Evolutionary conservation across 1,284 basidiomycete genomes (phyloP).

Genomic region (Fomes fomentarius): DNA sequence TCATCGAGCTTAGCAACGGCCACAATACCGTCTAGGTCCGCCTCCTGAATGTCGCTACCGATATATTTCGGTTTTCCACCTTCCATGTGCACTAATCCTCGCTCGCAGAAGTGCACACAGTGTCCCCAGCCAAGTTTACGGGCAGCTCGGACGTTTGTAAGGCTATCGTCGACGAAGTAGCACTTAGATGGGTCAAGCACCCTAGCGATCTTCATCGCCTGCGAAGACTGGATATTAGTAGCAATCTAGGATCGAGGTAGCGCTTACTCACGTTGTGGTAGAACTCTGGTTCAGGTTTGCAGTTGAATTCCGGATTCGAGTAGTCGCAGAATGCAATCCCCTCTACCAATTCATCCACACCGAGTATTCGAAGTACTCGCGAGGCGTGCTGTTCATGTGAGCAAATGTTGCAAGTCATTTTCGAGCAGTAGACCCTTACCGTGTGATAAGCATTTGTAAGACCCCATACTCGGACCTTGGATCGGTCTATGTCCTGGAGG

Average conservation of each 20-base stretch:
- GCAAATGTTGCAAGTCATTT: neutral
- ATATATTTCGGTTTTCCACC: slow-evolving; percentile 61
- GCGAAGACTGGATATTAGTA: slow-evolving; percentile 4
- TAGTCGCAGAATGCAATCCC: slow-evolving; percentile 87
- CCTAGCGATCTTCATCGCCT: slow-evolving; percentile 68
- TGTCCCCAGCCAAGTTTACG: slow-evolving; percentile 67
- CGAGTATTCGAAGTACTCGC: slow-evolving; percentile 77
- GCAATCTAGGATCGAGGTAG: neutral
- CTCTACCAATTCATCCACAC: slow-evolving; percentile 77
- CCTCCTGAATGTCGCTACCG: slow-evolving; percentile 39
- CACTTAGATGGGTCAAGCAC: slow-evolving; percentile 67
- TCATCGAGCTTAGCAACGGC: slow-evolving; percentile 61
- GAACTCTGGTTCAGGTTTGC: slow-evolving; percentile 81
- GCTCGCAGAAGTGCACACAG: slow-evolving; percentile 76
- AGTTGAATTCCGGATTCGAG: slow-evolving; percentile 65
- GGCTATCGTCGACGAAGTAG: slow-evolving; percentile 78
- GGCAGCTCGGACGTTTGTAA: slow-evolving; percentile 68
- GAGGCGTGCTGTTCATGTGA: slow-evolving; percentile 69
- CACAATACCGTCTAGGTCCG: slow-evolving; percentile 45
- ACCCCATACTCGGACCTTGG: slow-evolving; percentile 80
- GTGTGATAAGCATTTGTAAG: slow-evolving; percentile 80
- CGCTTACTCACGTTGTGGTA: slow-evolving; percentile 60
- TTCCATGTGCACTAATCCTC: slow-evolving; percentile 61
- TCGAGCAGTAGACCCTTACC: slow-evolving; percentile 44
- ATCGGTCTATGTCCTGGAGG: slow-evolving; percentile 78